A percentile compares a stretch with the other conserved stretches of the same genome.
Evolutionary conservation across 768 basidiomycete species (phyloP).

Genomic region (Amanita jacksonii): DNA sequence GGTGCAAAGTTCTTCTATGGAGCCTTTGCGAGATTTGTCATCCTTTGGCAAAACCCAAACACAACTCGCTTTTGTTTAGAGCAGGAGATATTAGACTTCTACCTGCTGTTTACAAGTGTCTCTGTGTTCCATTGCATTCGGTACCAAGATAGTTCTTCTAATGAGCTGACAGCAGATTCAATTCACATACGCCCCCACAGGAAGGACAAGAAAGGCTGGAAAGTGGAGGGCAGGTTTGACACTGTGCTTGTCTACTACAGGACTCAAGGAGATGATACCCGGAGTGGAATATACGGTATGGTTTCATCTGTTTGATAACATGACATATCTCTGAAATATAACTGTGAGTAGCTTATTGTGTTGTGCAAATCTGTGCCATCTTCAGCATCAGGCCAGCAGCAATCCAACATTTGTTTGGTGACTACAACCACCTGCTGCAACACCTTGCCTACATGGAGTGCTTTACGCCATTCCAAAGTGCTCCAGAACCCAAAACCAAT

Average conservation of each 20-base stretch:
- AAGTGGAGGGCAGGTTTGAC: background rate
- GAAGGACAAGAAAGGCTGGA: background rate
- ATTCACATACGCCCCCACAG: background rate
- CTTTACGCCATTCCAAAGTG: conserved; percentile 16
- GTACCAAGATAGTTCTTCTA: background rate
- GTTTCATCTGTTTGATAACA: too few relatives aligned
- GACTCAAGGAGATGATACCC: conserved; percentile 5
- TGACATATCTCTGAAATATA: background rate
- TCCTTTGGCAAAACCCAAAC: background rate
- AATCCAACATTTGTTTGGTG: conserved; percentile 5
- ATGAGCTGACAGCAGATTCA: background rate
- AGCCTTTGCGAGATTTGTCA: background rate
- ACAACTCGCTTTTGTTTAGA: background rate
- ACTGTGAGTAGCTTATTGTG: conserved; percentile 14
- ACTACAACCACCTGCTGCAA: conserved; percentile 2
- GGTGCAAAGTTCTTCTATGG: conserved; percentile 5
- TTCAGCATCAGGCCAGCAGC: conserved; percentile 15
- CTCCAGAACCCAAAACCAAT: conserved; percentile 10
- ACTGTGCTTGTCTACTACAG: background rate
- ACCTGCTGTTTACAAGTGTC: background rate
- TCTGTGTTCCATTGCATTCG: background rate
- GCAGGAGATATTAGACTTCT: background rate
- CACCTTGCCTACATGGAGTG: conserved; percentile 22
- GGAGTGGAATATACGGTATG: background rate
- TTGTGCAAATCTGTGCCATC: conserved; percentile 18